Percentiles rank a stretch among this genome's conserved stretches.
These are phyloP conservation scores for Dioscorea alata DNA, from an alignment of 106 monocot species.

Conservation along the genomic window DNA sequence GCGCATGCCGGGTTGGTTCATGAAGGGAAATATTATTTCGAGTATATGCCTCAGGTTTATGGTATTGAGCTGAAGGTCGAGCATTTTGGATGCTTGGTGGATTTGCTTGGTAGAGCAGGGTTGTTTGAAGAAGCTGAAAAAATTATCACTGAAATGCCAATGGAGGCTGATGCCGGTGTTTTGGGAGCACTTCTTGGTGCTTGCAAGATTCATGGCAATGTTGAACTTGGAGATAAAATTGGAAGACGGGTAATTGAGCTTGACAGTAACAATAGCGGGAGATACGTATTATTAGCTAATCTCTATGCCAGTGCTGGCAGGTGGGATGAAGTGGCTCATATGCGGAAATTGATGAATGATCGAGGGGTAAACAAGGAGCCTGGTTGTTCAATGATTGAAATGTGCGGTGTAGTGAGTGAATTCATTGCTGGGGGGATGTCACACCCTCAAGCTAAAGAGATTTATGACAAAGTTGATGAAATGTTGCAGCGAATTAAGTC, in stretches of 20 bases:
- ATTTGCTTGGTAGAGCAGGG: constrained; percentile 68
- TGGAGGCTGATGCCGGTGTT: constrained; percentile 53
- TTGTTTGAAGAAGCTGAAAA: constrained; percentile 56
- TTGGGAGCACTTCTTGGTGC: constrained; percentile 84
- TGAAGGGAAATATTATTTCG: constrained; percentile 49
- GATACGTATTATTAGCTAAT: constrained; percentile 70
- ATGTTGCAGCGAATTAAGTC: constrained; percentile 43
- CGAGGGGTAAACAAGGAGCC: constrained; percentile 68
- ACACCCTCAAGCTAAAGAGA: constrained; percentile 37
- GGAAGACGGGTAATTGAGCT: constrained; percentile 50
- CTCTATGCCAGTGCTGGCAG: constrained; percentile 47
- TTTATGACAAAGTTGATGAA: constrained; percentile 56
- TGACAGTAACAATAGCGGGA: constrained; percentile 59
- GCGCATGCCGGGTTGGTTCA: constrained; percentile 56
- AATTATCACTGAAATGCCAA: constrained; percentile 60
- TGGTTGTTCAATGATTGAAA: constrained; percentile 63
- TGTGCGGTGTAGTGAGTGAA: constrained; percentile 41
- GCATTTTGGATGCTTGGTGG: constrained; percentile 83
- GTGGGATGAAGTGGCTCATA: constrained; percentile 64
- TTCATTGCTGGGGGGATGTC: constrained; percentile 56
- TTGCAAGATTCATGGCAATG: constrained; percentile 54
- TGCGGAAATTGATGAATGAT: constrained; percentile 66
- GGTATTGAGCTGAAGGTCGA: constrained; percentile 55
- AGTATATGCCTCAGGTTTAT: constrained; percentile 30
- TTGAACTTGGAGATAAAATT: constrained; percentile 54